Conservation (phyloP, 2,329 filamentous ascomycete species). For the Pseudocercospora ulei region DNA sequence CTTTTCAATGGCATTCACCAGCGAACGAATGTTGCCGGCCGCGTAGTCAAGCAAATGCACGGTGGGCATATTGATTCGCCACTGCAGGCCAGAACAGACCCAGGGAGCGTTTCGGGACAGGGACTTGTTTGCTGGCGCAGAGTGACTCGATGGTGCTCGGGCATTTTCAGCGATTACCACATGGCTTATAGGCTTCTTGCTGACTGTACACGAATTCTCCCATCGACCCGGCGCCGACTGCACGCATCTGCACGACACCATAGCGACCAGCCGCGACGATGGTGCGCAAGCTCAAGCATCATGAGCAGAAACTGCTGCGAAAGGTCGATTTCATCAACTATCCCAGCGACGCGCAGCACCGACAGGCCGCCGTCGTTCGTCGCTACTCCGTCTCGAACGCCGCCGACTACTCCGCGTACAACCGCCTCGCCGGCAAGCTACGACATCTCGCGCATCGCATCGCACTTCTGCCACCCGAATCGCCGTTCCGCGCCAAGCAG, state of each 20-base stretch:
- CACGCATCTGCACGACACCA: slow-evolving; percentile 1
- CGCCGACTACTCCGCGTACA: slow-evolving; percentile 61
- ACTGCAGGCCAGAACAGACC: too few relatives aligned
- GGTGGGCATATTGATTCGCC: slow-evolving; percentile 51
- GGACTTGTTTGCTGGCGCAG: too few relatives aligned
- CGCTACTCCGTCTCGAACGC: slow-evolving; percentile 88
- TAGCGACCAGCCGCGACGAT: slow-evolving; percentile 46
- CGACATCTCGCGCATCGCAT: slow-evolving; percentile 84
- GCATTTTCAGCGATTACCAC: too few relatives aligned
- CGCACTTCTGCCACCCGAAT: slow-evolving; percentile 68
- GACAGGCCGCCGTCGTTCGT: slow-evolving; percentile 66
- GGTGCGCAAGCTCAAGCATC: slow-evolving; percentile 93
- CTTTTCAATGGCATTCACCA: slow-evolving; percentile 96
- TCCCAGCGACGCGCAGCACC: slow-evolving; percentile 76
- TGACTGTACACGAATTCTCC: neutral
- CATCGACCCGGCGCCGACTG: neutral
- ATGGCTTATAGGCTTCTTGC: too few relatives aligned
- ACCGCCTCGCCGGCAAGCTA: slow-evolving; percentile 51
- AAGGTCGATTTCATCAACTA: slow-evolving; percentile 85
- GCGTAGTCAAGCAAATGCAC: slow-evolving; percentile 83
- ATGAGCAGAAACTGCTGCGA: slow-evolving; percentile 86
- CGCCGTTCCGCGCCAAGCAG: slow-evolving; percentile 67
- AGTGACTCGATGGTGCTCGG: too few relatives aligned
- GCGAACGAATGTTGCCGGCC: slow-evolving; percentile 87
- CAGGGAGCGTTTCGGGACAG: too few relatives aligned